phyloP scores from a whole-genome alignment of 1,139 yeast genomes.

The Taiozyma sp. region DNA sequence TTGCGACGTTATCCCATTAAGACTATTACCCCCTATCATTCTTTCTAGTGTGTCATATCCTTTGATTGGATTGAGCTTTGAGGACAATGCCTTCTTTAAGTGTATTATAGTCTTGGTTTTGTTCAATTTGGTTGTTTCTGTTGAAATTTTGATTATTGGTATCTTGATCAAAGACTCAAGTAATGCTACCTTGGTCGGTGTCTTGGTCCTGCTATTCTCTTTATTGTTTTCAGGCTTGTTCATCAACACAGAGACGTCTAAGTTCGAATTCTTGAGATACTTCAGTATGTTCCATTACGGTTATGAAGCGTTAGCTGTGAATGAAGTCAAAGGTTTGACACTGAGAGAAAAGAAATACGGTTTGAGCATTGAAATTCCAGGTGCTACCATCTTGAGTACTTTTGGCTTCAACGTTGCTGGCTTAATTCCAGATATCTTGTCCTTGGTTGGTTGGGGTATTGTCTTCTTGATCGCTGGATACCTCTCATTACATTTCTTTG shows the following conservation, averaged over 20 bases:
- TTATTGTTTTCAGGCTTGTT: constrained; percentile 90
- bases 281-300: constrained; percentile 92
- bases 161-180: constrained; percentile 87
- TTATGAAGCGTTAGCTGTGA: constrained; percentile 85
- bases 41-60: constrained; percentile 88
- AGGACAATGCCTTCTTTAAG: constrained; percentile 70
- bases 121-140: constrained; percentile 82
- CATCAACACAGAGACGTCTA: constrained; percentile 57
- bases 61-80: constrained; percentile 80
- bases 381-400: constrained; percentile 92
- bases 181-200: constrained; percentile 87
- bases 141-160: constrained; percentile 84
- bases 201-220: constrained; percentile 76
- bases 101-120: constrained; percentile 66
- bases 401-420: constrained; percentile 90
- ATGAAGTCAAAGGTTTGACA: constrained; percentile 87
- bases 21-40: constrained; percentile 86
- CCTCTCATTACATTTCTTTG: constrained; percentile 62
- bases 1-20: constrained; percentile 85
- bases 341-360: constrained; percentile 76
- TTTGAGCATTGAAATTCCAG: constrained; percentile 88
- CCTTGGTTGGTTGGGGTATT: constrained; percentile 45
- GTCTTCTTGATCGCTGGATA: constrained; percentile 67
- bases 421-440: constrained; percentile 57
- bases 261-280: constrained; percentile 74